Conservation (phyloP, 1,284 basidiomycete species). For the Vanrija pseudolonga region DNA sequence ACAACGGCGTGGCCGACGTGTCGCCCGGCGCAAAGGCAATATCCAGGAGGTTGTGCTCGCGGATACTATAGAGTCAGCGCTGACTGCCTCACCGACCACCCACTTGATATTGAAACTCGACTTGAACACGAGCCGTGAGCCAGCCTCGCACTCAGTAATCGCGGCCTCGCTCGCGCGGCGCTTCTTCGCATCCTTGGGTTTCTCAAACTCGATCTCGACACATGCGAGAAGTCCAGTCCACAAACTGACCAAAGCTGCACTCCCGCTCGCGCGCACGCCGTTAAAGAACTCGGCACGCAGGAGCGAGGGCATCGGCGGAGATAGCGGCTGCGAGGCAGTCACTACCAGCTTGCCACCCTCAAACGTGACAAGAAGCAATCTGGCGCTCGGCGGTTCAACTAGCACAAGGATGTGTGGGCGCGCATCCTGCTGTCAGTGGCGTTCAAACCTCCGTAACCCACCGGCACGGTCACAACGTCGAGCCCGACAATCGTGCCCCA, state of each 20-base stretch:
- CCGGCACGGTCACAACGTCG: conserved; percentile 30
- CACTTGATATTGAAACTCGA: conserved; percentile 48
- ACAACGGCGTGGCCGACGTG: conserved; percentile 50
- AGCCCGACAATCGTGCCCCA: conserved; percentile 47
- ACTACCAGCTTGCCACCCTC: conserved; percentile 26
- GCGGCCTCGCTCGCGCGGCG: conserved; percentile 14
- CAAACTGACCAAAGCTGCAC: conserved; percentile 35
- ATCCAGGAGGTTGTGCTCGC: conserved; percentile 70
- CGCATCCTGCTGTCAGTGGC: conserved; percentile 25
- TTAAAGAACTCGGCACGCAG: conserved; percentile 47
- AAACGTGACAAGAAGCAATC: conserved; percentile 38
- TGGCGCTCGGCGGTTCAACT: conserved; percentile 41
- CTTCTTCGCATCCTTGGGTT: conserved; percentile 31
- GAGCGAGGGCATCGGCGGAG: conserved; percentile 34
- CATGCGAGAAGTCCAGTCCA: conserved; percentile 47
- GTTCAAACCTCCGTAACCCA: conserved; percentile 15
- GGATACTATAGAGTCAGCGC: conserved; percentile 55
- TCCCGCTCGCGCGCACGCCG: conserved; percentile 30
- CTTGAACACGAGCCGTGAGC: conserved; percentile 30
- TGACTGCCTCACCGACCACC: conserved; percentile 9
- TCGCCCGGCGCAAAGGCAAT: conserved; percentile 60
- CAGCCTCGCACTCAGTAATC: conserved; percentile 10
- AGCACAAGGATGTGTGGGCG: conserved; percentile 43
- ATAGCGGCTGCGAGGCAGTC: conserved; percentile 29
- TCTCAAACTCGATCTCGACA: conserved; percentile 41